Percentiles rank a stretch among this genome's conserved stretches.
phyloP scores from a whole-genome alignment of 179 eudicot species.

The Amaranthus tricolor region DNA sequence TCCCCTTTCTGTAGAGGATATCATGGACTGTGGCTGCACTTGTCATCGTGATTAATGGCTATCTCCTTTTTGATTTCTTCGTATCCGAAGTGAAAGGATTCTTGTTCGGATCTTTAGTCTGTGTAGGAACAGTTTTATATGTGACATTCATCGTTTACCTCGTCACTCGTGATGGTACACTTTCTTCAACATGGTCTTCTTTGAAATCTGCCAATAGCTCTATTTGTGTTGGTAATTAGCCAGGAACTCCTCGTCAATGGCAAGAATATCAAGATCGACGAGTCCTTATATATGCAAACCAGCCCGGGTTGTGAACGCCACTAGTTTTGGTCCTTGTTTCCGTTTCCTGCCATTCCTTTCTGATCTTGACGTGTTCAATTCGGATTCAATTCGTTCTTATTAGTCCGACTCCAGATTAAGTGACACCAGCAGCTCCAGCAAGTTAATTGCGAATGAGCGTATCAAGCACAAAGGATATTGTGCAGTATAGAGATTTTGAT shows the following conservation, averaged over 20 bases:
- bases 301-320: neutral
- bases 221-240: conserved; percentile 14
- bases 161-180: conserved; percentile 40
- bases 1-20: conserved; percentile 41
- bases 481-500: conserved; percentile 4
- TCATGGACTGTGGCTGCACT: conserved; percentile 85
- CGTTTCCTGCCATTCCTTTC: conserved; percentile 2
- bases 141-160: conserved; percentile 63
- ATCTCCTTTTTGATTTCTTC: conserved; percentile 71
- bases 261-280: neutral
- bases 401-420: neutral
- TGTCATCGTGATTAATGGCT: conserved; percentile 86
- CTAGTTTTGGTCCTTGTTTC: neutral
- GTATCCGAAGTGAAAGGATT: conserved; percentile 60
- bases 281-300: neutral
- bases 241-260: neutral
- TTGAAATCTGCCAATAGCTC: conserved; percentile 27
- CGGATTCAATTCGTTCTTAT: neutral
- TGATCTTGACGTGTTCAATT: neutral
- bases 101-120: conserved; percentile 42
- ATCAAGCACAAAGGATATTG: conserved; percentile 10
- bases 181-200: conserved; percentile 39
- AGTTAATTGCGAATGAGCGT: neutral
- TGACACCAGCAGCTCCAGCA: neutral
- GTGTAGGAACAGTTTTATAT: conserved; percentile 52